A percentile compares a stretch with the other conserved stretches of the same genome.
Conservation (phyloP, 805 yeast species). For the Candida hungchunana region DNA sequence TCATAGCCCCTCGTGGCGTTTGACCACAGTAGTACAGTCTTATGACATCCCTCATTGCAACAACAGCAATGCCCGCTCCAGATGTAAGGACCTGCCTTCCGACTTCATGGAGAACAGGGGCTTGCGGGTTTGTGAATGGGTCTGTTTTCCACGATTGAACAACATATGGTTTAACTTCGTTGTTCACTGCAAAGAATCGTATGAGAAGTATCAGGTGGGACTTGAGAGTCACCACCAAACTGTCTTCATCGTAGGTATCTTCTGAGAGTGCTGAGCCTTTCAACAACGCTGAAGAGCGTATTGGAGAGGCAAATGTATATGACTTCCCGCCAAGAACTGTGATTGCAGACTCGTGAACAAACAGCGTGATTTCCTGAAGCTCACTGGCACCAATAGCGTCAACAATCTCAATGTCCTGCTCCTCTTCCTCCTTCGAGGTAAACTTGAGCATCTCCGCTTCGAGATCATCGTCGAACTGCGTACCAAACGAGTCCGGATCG, state of each 20-base stretch:
- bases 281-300: constrained; percentile 18
- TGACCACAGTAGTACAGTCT: constrained; percentile 35
- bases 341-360: constrained; percentile 16
- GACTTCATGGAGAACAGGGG: constrained; percentile 19
- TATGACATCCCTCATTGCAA: constrained; percentile 34
- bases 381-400: constrained; percentile 12
- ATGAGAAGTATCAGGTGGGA: constrained; percentile 38
- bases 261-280: constrained; percentile 15
- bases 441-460: constrained; percentile 18
- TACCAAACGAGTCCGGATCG: constrained; percentile 22
- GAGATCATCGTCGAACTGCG: constrained; percentile 19
- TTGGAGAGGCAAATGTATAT: constrained; percentile 12
- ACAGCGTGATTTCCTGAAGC: constrained; percentile 14
- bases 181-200: constrained; percentile 29
- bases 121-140: constrained; percentile 12
- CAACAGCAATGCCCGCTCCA: constrained; percentile 37
- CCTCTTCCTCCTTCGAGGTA: constrained; percentile 9
- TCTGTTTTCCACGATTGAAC: constrained; percentile 47
- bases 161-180: constrained; percentile 33
- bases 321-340: constrained; percentile 11
- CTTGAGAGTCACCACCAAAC: constrained; percentile 34
- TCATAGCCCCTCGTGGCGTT: constrained; percentile 35
- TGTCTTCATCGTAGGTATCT: constrained; percentile 28
- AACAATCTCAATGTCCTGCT: constrained; percentile 2
- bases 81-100: constrained; percentile 30